phyloP scores from a whole-genome alignment of 768 basidiomycete genomes.

The Phanerodontia chrysosporium region DNA sequence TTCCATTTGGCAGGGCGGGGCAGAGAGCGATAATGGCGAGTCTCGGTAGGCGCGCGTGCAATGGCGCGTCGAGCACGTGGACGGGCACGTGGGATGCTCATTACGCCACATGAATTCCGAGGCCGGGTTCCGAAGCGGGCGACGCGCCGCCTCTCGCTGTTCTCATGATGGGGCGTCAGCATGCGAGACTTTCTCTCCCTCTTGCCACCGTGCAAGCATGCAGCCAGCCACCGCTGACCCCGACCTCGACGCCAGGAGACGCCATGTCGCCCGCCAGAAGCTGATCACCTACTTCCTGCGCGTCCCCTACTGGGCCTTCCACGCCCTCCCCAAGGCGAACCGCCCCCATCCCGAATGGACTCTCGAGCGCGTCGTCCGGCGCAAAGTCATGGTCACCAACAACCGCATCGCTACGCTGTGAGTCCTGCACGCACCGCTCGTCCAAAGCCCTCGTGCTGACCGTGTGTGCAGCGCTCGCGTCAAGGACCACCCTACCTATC shows the following conservation, averaged over 20 bases:
- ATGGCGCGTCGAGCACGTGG: slow-evolving; percentile 5
- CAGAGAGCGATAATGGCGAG: not conserved
- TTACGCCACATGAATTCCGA: no score
- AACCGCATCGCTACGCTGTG: not conserved
- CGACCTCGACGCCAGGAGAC: not conserved
- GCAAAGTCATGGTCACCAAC: not conserved
- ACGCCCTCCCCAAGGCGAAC: not conserved
- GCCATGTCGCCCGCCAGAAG: not conserved
- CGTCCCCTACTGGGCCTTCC: slow-evolving; percentile 1
- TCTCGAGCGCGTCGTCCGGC: not conserved
- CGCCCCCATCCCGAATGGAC: slow-evolving; percentile 1
- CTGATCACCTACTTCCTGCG: slow-evolving; percentile 2
- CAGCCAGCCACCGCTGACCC: not conserved
- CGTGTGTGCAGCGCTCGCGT: not conserved
- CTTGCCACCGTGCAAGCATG: not conserved
- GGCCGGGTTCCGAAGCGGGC: no score
- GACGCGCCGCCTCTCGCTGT: no score
- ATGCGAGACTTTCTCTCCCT: no score
- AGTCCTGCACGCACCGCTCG: not conserved
- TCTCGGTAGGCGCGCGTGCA: not conserved
- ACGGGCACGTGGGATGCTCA: not conserved
- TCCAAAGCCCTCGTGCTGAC: not conserved
- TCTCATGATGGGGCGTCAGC: no score
- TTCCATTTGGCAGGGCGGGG: slow-evolving; percentile 45
- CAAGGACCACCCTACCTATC: not conserved